Evolutionary conservation across 371 early-diverging fungal species (phyloP).

Genomic region (Circinella minor): DNA sequence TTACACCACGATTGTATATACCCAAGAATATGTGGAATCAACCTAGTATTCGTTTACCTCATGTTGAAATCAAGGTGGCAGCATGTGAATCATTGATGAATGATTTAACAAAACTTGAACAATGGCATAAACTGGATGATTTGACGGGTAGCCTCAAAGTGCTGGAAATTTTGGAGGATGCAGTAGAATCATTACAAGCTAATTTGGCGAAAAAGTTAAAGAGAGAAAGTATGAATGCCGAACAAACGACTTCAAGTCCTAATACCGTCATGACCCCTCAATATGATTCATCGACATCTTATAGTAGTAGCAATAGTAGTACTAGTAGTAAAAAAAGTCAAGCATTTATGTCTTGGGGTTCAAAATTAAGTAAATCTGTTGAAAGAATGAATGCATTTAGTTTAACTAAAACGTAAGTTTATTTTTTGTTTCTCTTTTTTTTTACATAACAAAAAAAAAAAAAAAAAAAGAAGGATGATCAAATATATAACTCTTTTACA

Average conservation of each 20-base stretch:
- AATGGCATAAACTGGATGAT: conserved; percentile 43
- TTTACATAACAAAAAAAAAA: not conserved
- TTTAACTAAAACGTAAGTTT: conserved; percentile 44
- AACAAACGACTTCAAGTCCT: not conserved
- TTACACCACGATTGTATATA: conserved; percentile 60
- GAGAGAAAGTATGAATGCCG: conserved; percentile 32
- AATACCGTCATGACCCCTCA: not conserved
- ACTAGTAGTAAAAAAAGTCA: conserved; percentile 11
- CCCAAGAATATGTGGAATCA: conserved; percentile 67
- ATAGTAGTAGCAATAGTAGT: not conserved
- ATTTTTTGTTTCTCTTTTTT: not conserved
- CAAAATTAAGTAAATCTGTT: conserved; percentile 53
- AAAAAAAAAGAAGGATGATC: not conserved
- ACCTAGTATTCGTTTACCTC: conserved; percentile 51
- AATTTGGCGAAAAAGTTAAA: conserved; percentile 48
- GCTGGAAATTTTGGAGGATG: conserved; percentile 38
- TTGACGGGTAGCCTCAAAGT: conserved; percentile 31
- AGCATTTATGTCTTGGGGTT: conserved; percentile 43
- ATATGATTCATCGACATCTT: not conserved
- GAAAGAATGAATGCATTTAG: conserved; percentile 60
- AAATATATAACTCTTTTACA: not conserved
- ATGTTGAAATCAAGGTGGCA: conserved; percentile 58
- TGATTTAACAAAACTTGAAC: conserved; percentile 40
- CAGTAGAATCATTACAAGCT: conserved; percentile 36
- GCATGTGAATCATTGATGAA: conserved; percentile 50